These are phyloP conservation scores for Alopecurus myosuroides DNA, from an alignment of 176 grass and related monocot species.

Conservation along the genomic window DNA sequence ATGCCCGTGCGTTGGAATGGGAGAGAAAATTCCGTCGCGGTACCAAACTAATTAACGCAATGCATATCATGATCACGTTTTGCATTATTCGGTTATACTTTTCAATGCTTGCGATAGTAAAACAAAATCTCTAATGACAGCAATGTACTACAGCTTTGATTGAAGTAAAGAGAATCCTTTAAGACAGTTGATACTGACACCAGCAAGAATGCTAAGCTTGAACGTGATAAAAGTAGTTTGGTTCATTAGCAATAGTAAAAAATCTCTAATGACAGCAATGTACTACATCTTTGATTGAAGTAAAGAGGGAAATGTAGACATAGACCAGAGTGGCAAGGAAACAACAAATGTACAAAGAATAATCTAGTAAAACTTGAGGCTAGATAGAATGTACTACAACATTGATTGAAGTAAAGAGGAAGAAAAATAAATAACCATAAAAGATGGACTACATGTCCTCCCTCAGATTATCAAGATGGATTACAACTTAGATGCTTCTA, in stretches of 20 bases:
- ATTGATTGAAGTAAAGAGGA: slow-evolving; percentile 31
- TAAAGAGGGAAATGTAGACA: too few relatives aligned
- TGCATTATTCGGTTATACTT: background rate
- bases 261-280: too few relatives aligned
- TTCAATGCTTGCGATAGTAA: background rate
- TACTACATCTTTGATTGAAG: too few relatives aligned
- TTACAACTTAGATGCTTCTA: slow-evolving; percentile 75
- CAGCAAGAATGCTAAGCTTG: background rate
- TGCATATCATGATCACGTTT: background rate
- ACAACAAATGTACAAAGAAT: background rate
- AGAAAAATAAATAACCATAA: slow-evolving; percentile 31
- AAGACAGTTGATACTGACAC: background rate
- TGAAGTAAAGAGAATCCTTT: too few relatives aligned
- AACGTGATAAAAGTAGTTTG: background rate
- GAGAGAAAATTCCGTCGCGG: too few relatives aligned
- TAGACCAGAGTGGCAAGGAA: background rate
- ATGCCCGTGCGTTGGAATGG: too few relatives aligned
- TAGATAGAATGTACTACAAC: slow-evolving; percentile 32
- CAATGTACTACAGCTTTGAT: too few relatives aligned
- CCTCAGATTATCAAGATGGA: slow-evolving; percentile 27
- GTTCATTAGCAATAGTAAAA: too few relatives aligned
- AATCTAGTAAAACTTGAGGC: background rate
- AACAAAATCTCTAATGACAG: too few relatives aligned
- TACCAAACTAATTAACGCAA: background rate
- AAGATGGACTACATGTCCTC: slow-evolving; percentile 25